Conservation (phyloP, 306 rosid genomes). For the Spatholobus suberectus region DNA sequence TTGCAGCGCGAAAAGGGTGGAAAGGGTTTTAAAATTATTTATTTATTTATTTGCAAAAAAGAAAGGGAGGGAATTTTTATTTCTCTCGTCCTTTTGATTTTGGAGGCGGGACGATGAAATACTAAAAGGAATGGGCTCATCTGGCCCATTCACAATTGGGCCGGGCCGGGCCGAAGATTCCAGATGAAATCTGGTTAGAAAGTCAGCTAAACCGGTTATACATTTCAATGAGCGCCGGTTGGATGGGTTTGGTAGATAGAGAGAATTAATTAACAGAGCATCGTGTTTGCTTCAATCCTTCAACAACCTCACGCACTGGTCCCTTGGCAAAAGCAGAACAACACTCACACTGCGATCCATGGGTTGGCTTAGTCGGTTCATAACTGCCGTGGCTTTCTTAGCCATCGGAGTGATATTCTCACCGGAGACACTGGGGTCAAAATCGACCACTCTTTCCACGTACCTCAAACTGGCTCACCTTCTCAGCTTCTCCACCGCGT, state of each 20-base stretch:
- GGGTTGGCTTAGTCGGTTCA: conserved; percentile 85
- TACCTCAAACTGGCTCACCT: conserved; percentile 88
- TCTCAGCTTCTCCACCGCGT: conserved; percentile 89
- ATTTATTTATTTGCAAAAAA: background rate
- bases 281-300: background rate
- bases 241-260: conserved; percentile 25
- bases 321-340: background rate
- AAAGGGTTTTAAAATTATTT: background rate
- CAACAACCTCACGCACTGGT: background rate
- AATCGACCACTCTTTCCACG: conserved; percentile 58
- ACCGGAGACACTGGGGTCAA: conserved; percentile 85
- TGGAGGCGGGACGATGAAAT: conserved; percentile 40
- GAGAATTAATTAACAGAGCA: background rate
- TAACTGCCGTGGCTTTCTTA: conserved; percentile 78
- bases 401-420: conserved; percentile 92
- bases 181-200: background rate
- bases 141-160: background rate
- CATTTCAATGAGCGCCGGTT: background rate
- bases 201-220: background rate
- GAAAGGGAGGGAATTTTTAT: conserved; percentile 42
- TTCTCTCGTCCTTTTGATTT: conserved; percentile 12
- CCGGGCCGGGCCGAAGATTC: background rate
- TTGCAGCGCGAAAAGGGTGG: background rate
- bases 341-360: conserved; percentile 35
- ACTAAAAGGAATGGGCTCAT: background rate